Conservation (phyloP, 305 asterid species). For the Solanum chacoense region DNA sequence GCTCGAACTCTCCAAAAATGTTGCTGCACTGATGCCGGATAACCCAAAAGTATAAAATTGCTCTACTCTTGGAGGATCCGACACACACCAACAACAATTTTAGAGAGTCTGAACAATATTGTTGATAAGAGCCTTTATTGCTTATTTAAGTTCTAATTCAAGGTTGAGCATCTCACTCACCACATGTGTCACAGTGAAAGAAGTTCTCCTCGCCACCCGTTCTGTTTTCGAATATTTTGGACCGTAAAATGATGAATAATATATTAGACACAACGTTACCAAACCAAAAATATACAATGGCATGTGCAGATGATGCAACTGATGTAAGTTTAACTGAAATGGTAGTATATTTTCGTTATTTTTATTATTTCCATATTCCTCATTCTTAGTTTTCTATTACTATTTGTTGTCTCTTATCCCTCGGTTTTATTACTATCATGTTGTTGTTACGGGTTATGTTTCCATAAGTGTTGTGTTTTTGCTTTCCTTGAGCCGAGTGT, state of each 20-base stretch:
- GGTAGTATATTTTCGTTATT: neutral
- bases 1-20: neutral
- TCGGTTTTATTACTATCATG: neutral
- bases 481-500: neutral
- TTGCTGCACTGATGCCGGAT: neutral
- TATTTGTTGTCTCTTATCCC: neutral
- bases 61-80: neutral
- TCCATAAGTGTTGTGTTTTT: neutral
- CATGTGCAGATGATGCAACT: neutral
- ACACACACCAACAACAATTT: neutral
- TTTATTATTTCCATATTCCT: neutral
- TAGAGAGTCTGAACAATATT: neutral
- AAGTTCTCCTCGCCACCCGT: conserved; percentile 70
- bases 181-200: conserved; percentile 68
- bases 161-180: conserved; percentile 20
- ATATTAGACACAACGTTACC: neutral
- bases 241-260: neutral
- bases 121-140: neutral
- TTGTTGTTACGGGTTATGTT: neutral
- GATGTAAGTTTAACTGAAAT: neutral
- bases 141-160: neutral
- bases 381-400: neutral
- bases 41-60: neutral
- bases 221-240: conserved; percentile 16
- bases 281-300: neutral